Conservation (phyloP, 257 asterid species). For the Paraleonurus japonicus region DNA sequence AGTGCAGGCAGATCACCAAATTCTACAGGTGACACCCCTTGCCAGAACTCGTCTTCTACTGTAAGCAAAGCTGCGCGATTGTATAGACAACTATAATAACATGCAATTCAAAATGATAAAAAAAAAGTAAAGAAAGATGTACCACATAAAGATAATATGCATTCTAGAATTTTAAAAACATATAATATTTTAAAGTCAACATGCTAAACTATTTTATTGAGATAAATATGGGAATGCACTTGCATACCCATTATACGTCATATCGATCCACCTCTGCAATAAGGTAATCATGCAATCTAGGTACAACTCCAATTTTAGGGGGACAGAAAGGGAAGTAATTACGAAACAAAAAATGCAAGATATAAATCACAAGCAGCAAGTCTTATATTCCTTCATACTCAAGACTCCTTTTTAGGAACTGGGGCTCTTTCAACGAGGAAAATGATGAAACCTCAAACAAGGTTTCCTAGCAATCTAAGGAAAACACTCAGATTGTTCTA, state of each 20-base stretch:
- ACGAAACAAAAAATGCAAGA: not conserved
- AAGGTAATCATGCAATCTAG: conserved; percentile 13
- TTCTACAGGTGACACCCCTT: conserved; percentile 84
- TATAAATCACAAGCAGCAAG: not conserved
- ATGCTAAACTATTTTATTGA: not conserved
- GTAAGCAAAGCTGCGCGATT: conserved; percentile 78
- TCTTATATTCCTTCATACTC: not conserved
- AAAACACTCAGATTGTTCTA: too few species aligned
- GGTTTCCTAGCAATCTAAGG: too few species aligned
- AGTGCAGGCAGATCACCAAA: conserved; percentile 86
- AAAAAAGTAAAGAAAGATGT: not conserved
- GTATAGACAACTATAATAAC: conserved; percentile 23
- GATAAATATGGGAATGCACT: not conserved
- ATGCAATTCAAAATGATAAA: not conserved
- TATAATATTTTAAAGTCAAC: not conserved
- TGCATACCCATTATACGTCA: not conserved
- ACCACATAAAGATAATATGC: not conserved
- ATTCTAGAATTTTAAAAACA: not conserved
- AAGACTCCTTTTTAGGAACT: too few species aligned
- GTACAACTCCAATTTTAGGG: too few species aligned
- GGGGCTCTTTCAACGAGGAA: too few species aligned
- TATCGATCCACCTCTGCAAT: not conserved
- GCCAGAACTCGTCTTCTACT: conserved; percentile 97
- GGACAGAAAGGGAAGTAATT: not conserved
- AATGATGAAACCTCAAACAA: too few species aligned